Base-by-base conservation (phyloP, 352 stramenopile species). In the Globisporangium barbulae region DNA sequence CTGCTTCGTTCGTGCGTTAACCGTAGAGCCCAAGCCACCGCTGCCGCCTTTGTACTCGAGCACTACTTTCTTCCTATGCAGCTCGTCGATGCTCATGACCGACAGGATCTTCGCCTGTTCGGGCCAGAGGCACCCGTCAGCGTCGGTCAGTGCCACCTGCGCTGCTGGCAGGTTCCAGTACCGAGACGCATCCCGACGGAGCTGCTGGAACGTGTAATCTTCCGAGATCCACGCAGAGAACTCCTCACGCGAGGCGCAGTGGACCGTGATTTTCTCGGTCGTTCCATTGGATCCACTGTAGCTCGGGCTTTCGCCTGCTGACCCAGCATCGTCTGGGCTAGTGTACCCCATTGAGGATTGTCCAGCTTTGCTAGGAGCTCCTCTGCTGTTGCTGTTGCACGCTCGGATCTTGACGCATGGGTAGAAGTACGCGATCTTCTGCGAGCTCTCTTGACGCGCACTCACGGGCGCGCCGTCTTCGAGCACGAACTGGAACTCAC, bases 141-240 rank as follows among this genome's bases (percentile, higher is more conserved):
- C 65, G 37, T 93, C 85, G 3, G 69, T 71, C 35, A 93, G 48
- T 5, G 68, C 76, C 5, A 86, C 78, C 25, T 86, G 71, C 0
- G 53, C 33, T 3, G 73, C 49, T 28, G 74, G 70, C 9, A 91
- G 64, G 55, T 83, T 85, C 81, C 81, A 93, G 63, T 91, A 93
- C 30, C 78, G 74, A 41, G 81, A 79, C 3, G 83, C 77, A 55
- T 93, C 85, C 2, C 72, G 73, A 5, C 83, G 81, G 5, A 93
- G 71, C 61, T 91, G 83, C 58, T 88, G 75, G 58, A 93, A 93
- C 1, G 79, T 93, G 61, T 91, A 91, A 7, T 82, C 78, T 9
- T 85, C 77, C 5, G 81, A 79, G 45, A 93, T 75, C 80, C 82
- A 90, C 5, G 78, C 76, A 0, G 72, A 67, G 65, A 90, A 93